Base-by-base conservation (phyloP, 106 monocot genomes). In the Cymbidium sinense region DNA sequence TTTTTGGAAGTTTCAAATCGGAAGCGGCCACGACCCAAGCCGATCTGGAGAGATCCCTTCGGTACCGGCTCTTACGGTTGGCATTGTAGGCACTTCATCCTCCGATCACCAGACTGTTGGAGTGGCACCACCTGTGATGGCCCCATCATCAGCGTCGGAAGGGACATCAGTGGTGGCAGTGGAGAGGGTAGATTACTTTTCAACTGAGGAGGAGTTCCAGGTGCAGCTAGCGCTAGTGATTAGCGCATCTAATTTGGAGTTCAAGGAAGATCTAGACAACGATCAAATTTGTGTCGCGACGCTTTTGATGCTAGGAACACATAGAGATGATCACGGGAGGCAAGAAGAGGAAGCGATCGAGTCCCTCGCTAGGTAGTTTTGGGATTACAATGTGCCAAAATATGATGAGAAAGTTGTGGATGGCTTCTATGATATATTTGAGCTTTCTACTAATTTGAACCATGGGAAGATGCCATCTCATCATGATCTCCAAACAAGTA, bases 201-300 rank as follows among this genome's bases (percentile, higher is more conserved):
- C 80, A 70, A 84, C 86, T 33, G 96, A 98, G 78, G 96, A 98
- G 88, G 96, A 98, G 84, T 98, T 82, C 79, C 96, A 98, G 91
- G 79, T 98, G 81, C 93, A 98, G 79, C 88, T 98, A 70, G 96
- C 96, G 62, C 76, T 98, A 70, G 94, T 94, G 75, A 86, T 98
- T 79, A 93, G 93, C 75, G 96, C 93, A 25, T 96, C 96, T 27
- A 88, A 94, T 65, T 85, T 88, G 43, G 89, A 94, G 69, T 84
- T 74, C 71, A 75, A 82, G 83, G 86, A 77, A 5, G 93, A 92
- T 81, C 89, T 82, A 1, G 86, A 89, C 43, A 82, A 84, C 34
- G 91, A 96, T 81, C 91, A 93, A 89, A 93, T 93, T 82, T 81
- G 93, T 11, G 87, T 86, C 21, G 75, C 81, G 19, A 65, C 47